Percentiles rank a stretch among this genome's conserved stretches.
phyloP scores from a whole-genome alignment of 305 asterid species.

The Striga hermonthica region DNA sequence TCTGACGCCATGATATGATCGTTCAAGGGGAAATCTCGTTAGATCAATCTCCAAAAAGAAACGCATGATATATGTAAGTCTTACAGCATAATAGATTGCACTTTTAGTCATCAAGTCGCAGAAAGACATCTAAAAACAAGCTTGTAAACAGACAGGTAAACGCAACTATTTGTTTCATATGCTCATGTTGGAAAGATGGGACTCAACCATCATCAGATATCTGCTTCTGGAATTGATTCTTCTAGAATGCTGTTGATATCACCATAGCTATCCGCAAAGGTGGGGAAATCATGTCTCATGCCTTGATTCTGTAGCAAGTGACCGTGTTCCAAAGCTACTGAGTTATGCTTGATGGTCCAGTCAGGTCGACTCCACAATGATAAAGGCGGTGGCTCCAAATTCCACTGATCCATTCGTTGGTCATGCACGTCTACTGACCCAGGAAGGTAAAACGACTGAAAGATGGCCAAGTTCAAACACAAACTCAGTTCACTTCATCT shows the following conservation, averaged over 20 bases:
- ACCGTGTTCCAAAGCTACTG: conserved; percentile 44
- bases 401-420: conserved; percentile 65
- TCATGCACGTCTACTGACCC: conserved; percentile 58
- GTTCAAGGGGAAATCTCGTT: no score
- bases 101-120: no score
- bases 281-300: conserved; percentile 37
- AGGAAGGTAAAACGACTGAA: conserved; percentile 74
- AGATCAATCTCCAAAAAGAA: no score
- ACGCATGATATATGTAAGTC: no score
- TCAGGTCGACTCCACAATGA: conserved; percentile 70
- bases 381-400: conserved; percentile 53
- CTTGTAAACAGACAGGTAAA: no score
- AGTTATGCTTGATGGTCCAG: conserved; percentile 53
- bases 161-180: no score
- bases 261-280: conserved; percentile 34
- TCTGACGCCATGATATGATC: no score
- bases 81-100: no score
- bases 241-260: conserved; percentile 43
- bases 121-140: no score
- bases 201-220: conserved; percentile 30
- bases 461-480: conserved; percentile 18
- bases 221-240: conserved; percentile 36
- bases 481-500: not conserved
- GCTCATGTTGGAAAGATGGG: no score
- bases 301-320: conserved; percentile 37